These are phyloP conservation scores for Russula vinacea DNA, from an alignment of 768 basidiomycete genomes.

Conservation along the genomic window DNA sequence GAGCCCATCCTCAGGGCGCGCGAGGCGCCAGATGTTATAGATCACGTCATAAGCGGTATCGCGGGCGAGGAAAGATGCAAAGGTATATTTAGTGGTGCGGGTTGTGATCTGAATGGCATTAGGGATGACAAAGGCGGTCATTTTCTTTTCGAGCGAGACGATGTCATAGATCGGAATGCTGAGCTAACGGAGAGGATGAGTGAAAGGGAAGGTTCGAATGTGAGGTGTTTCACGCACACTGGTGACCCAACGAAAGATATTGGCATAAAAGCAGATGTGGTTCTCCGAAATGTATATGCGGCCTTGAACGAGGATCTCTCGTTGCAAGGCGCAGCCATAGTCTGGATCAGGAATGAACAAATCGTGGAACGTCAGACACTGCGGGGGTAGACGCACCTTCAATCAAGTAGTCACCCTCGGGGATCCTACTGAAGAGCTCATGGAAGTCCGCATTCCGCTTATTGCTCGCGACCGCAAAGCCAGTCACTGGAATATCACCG, in stretches of 20 bases:
- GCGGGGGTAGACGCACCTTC: conserved; percentile 65
- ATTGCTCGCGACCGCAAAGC: conserved; percentile 95
- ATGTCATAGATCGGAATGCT: conserved; percentile 88
- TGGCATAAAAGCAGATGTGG: conserved; percentile 98
- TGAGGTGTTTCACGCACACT: conserved; percentile 58
- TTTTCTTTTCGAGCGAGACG: conserved; percentile 85
- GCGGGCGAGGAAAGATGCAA: conserved; percentile 93
- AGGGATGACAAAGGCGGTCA: conserved; percentile 97
- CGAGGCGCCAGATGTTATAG: conserved; percentile 90
- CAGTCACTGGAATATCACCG: conserved; percentile 87
- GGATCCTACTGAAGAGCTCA: conserved; percentile 81
- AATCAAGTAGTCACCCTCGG: conserved; percentile 96
- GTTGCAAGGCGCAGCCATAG: conserved; percentile 94
- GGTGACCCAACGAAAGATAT: conserved; percentile 99
- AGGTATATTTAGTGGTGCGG: conserved; percentile 79
- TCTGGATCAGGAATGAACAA: conserved; percentile 48
- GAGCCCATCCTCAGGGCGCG: conserved; percentile 59
- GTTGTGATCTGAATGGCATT: conserved; percentile 93
- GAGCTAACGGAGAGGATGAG: conserved; percentile 49
- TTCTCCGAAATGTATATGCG: conserved; percentile 97
- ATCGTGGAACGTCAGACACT: conserved; percentile 4
- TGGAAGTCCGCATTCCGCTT: conserved; percentile 96
- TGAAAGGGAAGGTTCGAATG: neutral
- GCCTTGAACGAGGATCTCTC: conserved; percentile 96
- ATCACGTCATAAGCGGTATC: conserved; percentile 97